phyloP scores from a whole-genome alignment of 2,329 filamentous ascomycete species.

The Colletotrichum theobromicola region DNA sequence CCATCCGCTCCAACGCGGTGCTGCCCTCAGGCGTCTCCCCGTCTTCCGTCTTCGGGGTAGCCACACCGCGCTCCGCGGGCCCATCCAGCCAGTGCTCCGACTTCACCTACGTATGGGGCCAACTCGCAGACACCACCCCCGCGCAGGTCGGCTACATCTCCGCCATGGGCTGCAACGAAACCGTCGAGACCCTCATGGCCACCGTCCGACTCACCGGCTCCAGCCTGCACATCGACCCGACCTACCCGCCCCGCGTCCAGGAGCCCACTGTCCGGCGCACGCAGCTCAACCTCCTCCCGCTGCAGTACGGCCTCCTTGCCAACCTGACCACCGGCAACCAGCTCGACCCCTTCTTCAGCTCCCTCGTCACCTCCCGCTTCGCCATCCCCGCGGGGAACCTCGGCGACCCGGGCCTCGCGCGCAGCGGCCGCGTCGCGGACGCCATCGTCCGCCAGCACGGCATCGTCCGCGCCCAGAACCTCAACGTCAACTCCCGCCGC shows the following conservation, averaged over 20 bases:
- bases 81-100: constrained; percentile 31
- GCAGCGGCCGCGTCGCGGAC: constrained; percentile 27
- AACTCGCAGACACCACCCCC: constrained; percentile 28
- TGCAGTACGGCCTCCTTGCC: constrained; percentile 34
- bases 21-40: constrained; percentile 8
- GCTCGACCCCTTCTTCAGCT: constrained; percentile 40
- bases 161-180: constrained; percentile 44
- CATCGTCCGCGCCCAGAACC: constrained; percentile 38
- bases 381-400: constrained; percentile 32
- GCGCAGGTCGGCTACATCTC: constrained; percentile 33
- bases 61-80: constrained; percentile 7
- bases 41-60: constrained; percentile 28
- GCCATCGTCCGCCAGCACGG: constrained; percentile 40
- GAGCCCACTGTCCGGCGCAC: constrained; percentile 26
- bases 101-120: constrained; percentile 41
- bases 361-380: constrained; percentile 36
- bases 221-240: constrained; percentile 30
- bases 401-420: constrained; percentile 20
- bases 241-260: constrained; percentile 29
- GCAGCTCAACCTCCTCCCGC: constrained; percentile 26
- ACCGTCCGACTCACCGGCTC: constrained; percentile 27
- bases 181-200: constrained; percentile 32
- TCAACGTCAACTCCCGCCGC: constrained; percentile 28
- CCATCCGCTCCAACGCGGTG: constrained; percentile 23
- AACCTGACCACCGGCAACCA: constrained; percentile 29